Base-by-base conservation (phyloP, 2,329 filamentous ascomycete species). In the Zalaria sp. region DNA sequence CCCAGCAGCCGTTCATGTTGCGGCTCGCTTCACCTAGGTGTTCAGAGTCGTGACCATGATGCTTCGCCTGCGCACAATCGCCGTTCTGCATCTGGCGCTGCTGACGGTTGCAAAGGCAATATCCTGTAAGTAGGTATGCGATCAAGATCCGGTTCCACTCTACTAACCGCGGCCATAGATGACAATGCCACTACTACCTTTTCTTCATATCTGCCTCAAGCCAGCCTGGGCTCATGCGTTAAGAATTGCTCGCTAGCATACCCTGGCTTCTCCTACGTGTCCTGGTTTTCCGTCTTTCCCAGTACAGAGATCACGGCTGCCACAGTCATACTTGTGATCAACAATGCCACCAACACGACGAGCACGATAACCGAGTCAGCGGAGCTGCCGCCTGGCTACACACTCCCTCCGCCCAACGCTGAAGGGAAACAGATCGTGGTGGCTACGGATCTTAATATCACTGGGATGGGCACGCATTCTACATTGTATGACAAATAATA, bases 291-390 rank as follows among this genome's bases (percentile, higher is more conserved):
- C 7, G 7, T 7, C 7, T 32, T 32, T 32, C 29, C 29, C 7
- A 32, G n/a, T n/a, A n/a, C n/a, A 7, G n/a, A 7, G 7, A n/a
- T 41, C 7, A 41, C 39, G 28, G 39, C 39, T n/a, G 39, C 39
- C 29, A 41, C 39, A 8, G 39, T 41, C 3, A 25, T 25, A 7
- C n/a, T 35, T 2, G 18, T 41, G n/a, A 28, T 41, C 18, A 34
- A 41, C 5, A 34, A 41, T 26, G 18, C 18, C 11, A 35, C 39
- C 5, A 41, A 41, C n/a, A 10, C 3, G 3, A 36, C 39, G 5
- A 35, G 29, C 6, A 25, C 10, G 5, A 41, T 25, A 7, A 41
- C 39, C 25, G 25, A 35, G 27, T 41, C 34, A 18, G 31, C 31
- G 10, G 31, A 26, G 6, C 7, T 41, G 27, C 39, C 39, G 18